Conservation (phyloP, 2,329 filamentous ascomycete species). For the Fusarium domesticum region DNA sequence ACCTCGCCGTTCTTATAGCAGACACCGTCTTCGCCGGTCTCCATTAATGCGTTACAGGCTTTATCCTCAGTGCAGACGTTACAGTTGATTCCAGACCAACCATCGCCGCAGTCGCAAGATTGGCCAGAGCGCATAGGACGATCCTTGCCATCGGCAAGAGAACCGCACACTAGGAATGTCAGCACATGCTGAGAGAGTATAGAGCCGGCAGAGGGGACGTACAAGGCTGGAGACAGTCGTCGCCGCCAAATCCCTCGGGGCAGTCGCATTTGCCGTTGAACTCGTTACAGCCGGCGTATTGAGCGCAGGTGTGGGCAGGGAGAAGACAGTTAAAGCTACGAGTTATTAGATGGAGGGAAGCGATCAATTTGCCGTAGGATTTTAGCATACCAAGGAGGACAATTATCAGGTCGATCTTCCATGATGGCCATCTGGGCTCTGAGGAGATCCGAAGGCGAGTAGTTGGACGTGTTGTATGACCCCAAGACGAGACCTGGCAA, state of each 20-base stretch:
- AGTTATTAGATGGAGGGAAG: slow-evolving; percentile 7
- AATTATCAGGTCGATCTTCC: slow-evolving; percentile 70
- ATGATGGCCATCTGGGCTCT: slow-evolving; percentile 67
- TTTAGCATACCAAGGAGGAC: slow-evolving; percentile 65
- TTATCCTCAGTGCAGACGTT: slow-evolving; percentile 85
- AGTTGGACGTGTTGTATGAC: slow-evolving; percentile 50
- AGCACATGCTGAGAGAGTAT: slow-evolving; percentile 2
- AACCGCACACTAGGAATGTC: slow-evolving; percentile 69
- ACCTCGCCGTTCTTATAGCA: slow-evolving; percentile 91
- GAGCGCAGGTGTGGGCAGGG: slow-evolving; percentile 84
- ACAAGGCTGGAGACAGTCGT: slow-evolving; percentile 86
- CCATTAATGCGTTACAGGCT: slow-evolving; percentile 86
- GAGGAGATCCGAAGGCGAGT: slow-evolving; percentile 58
- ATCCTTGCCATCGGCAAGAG: slow-evolving; percentile 75
- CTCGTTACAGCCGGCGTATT: slow-evolving; percentile 85
- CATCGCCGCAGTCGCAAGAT: slow-evolving; percentile 81
- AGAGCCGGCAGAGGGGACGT: slow-evolving; percentile 28
- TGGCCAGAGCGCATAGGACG: slow-evolving; percentile 69
- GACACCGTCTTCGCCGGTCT: slow-evolving; percentile 73
- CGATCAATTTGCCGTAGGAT: not conserved
- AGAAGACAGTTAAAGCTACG: slow-evolving; percentile 95
- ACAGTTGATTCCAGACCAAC: slow-evolving; percentile 97
- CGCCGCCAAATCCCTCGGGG: slow-evolving; percentile 86
- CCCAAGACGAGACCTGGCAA: slow-evolving; percentile 41
- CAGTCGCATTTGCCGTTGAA: slow-evolving; percentile 92